Conservation (phyloP, 176 grass and related monocot genomes). For the Paspalum vaginatum region DNA sequence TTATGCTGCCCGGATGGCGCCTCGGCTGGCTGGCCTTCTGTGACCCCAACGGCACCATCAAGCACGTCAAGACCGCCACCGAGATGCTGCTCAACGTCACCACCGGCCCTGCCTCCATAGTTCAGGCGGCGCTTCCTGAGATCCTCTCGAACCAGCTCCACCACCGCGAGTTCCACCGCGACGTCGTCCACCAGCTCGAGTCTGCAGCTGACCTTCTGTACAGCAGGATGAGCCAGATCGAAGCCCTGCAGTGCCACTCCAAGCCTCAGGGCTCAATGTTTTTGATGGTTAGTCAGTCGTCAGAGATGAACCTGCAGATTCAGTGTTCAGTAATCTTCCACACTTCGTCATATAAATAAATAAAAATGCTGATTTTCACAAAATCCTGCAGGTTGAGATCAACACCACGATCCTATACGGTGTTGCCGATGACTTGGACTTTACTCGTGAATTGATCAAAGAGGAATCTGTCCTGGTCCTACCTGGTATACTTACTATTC, state of each 20-base stretch:
- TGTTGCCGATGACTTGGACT: constrained; percentile 78
- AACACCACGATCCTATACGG: constrained; percentile 63
- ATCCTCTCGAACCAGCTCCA: constrained; percentile 52
- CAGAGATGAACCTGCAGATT: not conserved
- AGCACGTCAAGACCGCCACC: constrained; percentile 64
- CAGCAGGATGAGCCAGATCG: constrained; percentile 60
- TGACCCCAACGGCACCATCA: constrained; percentile 65
- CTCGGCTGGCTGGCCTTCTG: constrained; percentile 89
- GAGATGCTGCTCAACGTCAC: constrained; percentile 89
- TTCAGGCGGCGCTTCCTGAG: constrained; percentile 79
- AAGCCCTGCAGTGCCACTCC: constrained; percentile 67
- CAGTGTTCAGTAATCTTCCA: not conserved
- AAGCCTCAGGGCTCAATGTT: constrained; percentile 93
- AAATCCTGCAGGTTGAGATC: constrained; percentile 69
- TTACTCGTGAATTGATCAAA: constrained; percentile 77
- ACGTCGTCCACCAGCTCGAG: constrained; percentile 59
- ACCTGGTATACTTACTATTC: constrained; percentile 54
- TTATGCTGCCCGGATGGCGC: constrained; percentile 90
- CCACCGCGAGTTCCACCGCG: constrained; percentile 64
- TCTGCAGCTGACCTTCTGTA: constrained; percentile 63
- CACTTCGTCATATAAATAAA: not conserved
- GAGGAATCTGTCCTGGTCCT: constrained; percentile 86
- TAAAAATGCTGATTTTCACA: not conserved
- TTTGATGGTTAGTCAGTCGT: constrained; percentile 73
- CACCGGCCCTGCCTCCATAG: constrained; percentile 68